These are phyloP conservation scores for Blastobotrys raffinosifermentans DNA, from an alignment of 1,139 yeast species.

Conservation along the genomic window DNA sequence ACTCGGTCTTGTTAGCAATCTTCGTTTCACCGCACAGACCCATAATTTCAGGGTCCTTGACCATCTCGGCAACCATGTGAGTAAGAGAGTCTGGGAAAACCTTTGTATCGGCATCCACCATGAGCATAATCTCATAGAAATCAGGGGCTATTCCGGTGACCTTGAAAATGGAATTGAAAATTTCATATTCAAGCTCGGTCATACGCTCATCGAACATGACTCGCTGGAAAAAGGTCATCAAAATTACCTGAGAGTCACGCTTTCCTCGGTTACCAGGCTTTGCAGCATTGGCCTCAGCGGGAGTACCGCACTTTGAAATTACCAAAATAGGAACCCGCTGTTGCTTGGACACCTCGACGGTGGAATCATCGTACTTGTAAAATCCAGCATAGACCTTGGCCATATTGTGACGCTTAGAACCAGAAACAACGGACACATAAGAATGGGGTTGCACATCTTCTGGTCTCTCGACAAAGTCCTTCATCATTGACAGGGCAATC, in stretches of 20 bases:
- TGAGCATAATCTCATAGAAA: conserved; percentile 30
- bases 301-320: conserved; percentile 30
- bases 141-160: conserved; percentile 30
- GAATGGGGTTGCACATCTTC: conserved; percentile 23
- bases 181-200: conserved; percentile 33
- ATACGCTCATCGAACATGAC: conserved; percentile 35
- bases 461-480: conserved; percentile 39
- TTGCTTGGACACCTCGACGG: conserved; percentile 51
- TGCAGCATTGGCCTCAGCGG: conserved; percentile 33
- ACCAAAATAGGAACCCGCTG: conserved; percentile 46
- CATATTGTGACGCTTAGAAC: conserved; percentile 27
- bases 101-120: conserved; percentile 37
- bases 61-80: conserved; percentile 29
- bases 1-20: conserved; percentile 30
- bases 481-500: conserved; percentile 47
- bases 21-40: conserved; percentile 36
- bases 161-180: conserved; percentile 29
- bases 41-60: conserved; percentile 30
- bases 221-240: conserved; percentile 33
- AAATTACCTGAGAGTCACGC: conserved; percentile 34
- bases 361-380: conserved; percentile 22
- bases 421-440: conserved; percentile 31
- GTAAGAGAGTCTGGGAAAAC: conserved; percentile 29
- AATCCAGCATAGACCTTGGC: conserved; percentile 32
- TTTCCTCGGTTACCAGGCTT: conserved; percentile 35